Evolutionary conservation across 192 early-diverging fungal genomes (phyloP), one percentile per base, ranked within the genome.

Genomic region (Entomortierella lignicola): DNA sequence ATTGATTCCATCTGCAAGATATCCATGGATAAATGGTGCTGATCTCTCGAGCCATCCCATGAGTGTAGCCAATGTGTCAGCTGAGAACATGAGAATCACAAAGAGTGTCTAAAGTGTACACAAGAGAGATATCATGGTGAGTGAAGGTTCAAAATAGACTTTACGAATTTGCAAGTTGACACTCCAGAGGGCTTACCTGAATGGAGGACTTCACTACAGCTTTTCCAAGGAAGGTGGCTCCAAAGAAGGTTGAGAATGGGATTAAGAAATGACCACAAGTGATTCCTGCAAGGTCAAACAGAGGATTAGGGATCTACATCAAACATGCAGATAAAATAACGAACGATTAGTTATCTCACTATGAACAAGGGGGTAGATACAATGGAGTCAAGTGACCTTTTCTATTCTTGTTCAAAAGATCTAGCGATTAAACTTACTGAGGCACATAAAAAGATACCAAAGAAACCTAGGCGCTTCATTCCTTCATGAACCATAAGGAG

Each of bases 231-330:
- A 98, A 91, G 4, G 97, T 98, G 0, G 97, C 97, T 0, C 95
- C 95, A 82, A 97, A 98, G 83, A 97, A 98, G 8, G 96, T 98
- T 71, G 87, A 85, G 77, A 98, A 97, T 20, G 95, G 94, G 0
- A 98, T 89, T 44, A 90, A 73, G 70, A 96, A 97, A 71, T 95
- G 93, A 0, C 97, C 97, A 71, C 96, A 97, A 7, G 96, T 91
- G 47, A 98, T 97, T 23, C 97, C 97, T 39, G 97, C 97, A 39
- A 98, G 86, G 67, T 98, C 97, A 82, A 98, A 98, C 47, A 98
- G 82, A 17, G 96, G 96, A 61, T 98, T 98, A n/a, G 97, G 97
- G 62, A 98, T 94, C 83, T 93, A 74, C 25, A 43, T 11, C 0
- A 4, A n/a, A 25, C 21, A 12, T 21, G 37, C 26, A 55, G n/a